A percentile compares a stretch with the other conserved stretches of the same genome.
phyloP scores from a whole-genome alignment of 495 filamentous ascomycete genomes.

The Talaromyces adpressus region DNA sequence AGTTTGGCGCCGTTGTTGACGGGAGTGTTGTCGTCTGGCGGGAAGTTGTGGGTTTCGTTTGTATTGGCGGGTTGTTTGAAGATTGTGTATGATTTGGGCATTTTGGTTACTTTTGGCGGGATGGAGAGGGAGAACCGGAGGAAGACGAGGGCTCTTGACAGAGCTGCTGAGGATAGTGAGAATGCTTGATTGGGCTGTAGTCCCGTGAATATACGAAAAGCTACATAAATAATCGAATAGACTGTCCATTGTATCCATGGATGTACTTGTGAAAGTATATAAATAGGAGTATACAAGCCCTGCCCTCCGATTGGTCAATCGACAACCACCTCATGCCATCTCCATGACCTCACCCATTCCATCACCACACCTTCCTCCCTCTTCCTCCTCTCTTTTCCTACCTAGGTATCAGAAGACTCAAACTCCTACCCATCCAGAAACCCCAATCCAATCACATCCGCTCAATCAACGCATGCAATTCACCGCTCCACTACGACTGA shows the following conservation, averaged over 20 bases:
- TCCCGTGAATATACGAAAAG: too few species aligned
- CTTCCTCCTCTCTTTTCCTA: neutral
- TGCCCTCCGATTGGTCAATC: neutral
- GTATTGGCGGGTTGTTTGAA: constrained; percentile 64
- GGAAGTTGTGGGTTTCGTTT: constrained; percentile 65
- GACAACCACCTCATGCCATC: neutral
- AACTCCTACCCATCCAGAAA: neutral
- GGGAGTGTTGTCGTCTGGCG: constrained; percentile 56
- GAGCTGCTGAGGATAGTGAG: neutral
- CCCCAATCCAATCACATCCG: neutral
- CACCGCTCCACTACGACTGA: neutral
- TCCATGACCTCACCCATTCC: neutral
- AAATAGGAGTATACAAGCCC: neutral
- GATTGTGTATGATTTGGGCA: constrained; percentile 63
- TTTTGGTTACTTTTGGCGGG: constrained; percentile 59
- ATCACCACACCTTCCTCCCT: neutral
- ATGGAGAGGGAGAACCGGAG: constrained; percentile 20
- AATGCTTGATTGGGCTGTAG: neutral
- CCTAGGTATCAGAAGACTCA: neutral
- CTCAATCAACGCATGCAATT: neutral
- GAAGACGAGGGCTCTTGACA: neutral
- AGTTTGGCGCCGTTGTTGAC: constrained; percentile 61
- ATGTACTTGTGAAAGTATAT: neutral
- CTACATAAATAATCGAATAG: neutral
- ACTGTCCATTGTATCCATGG: too few species aligned